Evolutionary conservation across 2,329 filamentous ascomycete genomes (phyloP), one percentile per base, ranked within the genome.

Genomic region (Xylaria sp.): DNA sequence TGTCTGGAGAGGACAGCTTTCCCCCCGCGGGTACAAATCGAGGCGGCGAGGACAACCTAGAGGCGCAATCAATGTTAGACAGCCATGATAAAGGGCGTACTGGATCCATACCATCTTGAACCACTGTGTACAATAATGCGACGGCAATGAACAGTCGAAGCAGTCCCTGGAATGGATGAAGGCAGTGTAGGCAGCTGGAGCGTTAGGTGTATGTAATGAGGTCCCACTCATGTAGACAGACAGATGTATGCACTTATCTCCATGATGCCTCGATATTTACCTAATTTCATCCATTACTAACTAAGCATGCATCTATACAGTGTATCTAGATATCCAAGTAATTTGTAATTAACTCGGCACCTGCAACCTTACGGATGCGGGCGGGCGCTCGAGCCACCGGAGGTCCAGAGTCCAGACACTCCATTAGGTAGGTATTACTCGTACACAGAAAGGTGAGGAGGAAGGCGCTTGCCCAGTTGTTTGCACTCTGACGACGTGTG

Each of bases 1-100:
- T 97, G 92, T 72, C 95, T 89, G 66, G 94, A 97, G 76, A 99
- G 88, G 73, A 99, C 92, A 77, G 93, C 91, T 83, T 99, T 99
- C 75, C 94, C 94, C 75, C 94, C 94, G 69, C 94, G 88, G 75
- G 95, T 99, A 79, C 93, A 97, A 81, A 99, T 97, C 72, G 94
- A 97, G 72, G 94, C 94, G 77, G 93, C 94, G 76, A 99, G 91
- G 76, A 99, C 91, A 76, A 99, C 94, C 94, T 97, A 69, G 64
- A 59, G 64, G 67, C 66, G 68, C n/a, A 59, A 34, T 23, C 34
- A 55, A 35, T 35, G 52, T 65, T 57, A 65, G 58, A 63, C 35
- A 49, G 30, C 35, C 55, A 58, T 57, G 44, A 59, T 44, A 37
- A 44, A 55, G 51, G n/a, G 54, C 37, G 46, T 49, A 56, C 59